Conservation (phyloP, 768 basidiomycete genomes). For the Naganishia randhawae region DNA sequence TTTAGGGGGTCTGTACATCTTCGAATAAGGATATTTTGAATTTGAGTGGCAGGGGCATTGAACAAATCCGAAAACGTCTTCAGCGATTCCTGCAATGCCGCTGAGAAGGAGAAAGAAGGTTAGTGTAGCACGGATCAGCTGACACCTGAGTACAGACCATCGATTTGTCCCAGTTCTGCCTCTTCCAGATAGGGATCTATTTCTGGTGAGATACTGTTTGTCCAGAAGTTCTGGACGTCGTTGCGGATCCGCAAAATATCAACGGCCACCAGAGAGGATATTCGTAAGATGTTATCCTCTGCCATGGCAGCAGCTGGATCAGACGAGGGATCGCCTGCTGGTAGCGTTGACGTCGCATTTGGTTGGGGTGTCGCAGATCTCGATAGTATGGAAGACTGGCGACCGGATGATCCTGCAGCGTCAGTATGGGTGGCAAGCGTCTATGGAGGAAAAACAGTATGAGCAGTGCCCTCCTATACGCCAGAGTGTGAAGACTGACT, state of each 20-base stretch:
- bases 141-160: slow-evolving; percentile 63
- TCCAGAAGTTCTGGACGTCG: slow-evolving; percentile 63
- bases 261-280: slow-evolving; percentile 63
- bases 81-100: slow-evolving; percentile 27
- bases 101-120: neutral
- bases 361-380: slow-evolving; percentile 17
- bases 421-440: neutral
- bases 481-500: neutral
- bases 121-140: no score
- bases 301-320: slow-evolving; percentile 54
- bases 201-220: slow-evolving; percentile 62
- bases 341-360: slow-evolving; percentile 15
- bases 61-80: slow-evolving; percentile 26
- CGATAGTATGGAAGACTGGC: slow-evolving; percentile 14
- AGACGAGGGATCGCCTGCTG: slow-evolving; percentile 36
- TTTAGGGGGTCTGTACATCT: slow-evolving; percentile 82
- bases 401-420: neutral
- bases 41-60: slow-evolving; percentile 51
- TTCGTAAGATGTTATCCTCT: slow-evolving; percentile 60
- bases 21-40: slow-evolving; percentile 66
- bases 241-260: slow-evolving; percentile 64
- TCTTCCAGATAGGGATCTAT: slow-evolving; percentile 52
- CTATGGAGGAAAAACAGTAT: neutral
- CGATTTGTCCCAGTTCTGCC: slow-evolving; percentile 17
- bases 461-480: neutral